Evolutionary conservation across 108 stramenopile genomes (phyloP).

Genomic region (Cyclotella choctawhatcheeana): DNA sequence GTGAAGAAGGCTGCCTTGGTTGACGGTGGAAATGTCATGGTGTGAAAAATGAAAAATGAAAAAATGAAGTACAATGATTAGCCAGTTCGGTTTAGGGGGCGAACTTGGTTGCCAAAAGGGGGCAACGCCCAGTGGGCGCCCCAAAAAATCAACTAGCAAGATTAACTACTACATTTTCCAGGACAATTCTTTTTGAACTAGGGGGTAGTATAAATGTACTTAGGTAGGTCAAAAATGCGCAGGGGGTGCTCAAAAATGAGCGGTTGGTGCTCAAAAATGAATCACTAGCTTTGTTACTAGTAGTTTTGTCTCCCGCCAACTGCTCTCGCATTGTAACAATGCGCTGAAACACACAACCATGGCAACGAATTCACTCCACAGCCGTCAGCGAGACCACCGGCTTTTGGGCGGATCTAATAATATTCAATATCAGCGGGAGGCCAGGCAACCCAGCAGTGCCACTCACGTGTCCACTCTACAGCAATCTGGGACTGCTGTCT

Average conservation of each 20-base stretch:
- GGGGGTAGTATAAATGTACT: background rate
- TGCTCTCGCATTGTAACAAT: background rate
- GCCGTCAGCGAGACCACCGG: no score
- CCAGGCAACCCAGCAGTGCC: no score
- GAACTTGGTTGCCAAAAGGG: no score
- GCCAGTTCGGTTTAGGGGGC: no score
- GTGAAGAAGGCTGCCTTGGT: background rate
- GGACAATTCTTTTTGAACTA: background rate
- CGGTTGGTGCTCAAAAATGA: background rate
- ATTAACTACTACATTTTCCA: background rate
- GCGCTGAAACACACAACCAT: no score
- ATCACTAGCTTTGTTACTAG: background rate
- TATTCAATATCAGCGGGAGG: no score
- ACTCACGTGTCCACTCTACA: no score
- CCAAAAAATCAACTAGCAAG: no score
- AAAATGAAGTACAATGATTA: background rate
- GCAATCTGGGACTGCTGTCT: no score
- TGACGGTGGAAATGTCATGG: slow-evolving; percentile 3
- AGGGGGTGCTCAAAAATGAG: no score
- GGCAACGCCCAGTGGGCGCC: no score
- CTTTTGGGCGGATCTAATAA: no score
- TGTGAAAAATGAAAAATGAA: background rate
- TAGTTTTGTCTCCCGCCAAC: background rate
- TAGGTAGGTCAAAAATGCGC: background rate
- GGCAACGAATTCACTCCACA: background rate